Percentiles rank a stretch among this genome's conserved stretches.
Evolutionary conservation across 176 grass and related monocot species (phyloP).

Genomic region (Thalia dealbata): DNA sequence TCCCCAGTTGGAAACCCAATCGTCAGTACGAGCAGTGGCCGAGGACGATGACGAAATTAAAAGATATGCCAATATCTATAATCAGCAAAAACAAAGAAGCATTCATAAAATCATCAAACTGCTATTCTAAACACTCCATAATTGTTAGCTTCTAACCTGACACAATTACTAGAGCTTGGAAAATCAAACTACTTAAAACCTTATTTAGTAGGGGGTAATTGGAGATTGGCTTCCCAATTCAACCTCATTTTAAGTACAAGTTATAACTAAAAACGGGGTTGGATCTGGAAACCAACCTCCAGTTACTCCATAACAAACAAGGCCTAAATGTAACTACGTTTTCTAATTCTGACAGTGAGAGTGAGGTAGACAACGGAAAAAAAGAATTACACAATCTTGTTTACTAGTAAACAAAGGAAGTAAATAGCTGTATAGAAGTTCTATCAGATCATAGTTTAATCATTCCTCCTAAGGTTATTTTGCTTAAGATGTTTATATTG

Average conservation of each 20-base stretch:
- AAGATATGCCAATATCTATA: slow-evolving; percentile 71
- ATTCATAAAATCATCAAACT: not conserved
- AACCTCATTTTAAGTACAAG: too few species aligned
- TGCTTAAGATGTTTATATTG: too few species aligned
- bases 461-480: not conserved
- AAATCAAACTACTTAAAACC: too few species aligned
- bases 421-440: not conserved
- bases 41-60: slow-evolving; percentile 82
- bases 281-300: too few species aligned
- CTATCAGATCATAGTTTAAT: not conserved
- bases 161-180: not conserved
- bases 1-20: slow-evolving; percentile 85
- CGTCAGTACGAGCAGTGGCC: slow-evolving; percentile 55
- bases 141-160: not conserved
- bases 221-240: too few species aligned
- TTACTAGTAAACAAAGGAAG: not conserved
- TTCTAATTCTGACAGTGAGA: not conserved
- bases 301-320: too few species aligned
- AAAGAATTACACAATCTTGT: not conserved
- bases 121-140: not conserved
- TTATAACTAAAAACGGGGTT: too few species aligned
- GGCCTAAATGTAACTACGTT: too few species aligned
- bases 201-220: too few species aligned
- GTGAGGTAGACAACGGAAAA: not conserved
- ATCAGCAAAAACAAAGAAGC: slow-evolving; percentile 10